These are phyloP conservation scores for Vitis hybrid DNA, from an alignment of 177 flowering plant species.

Conservation along the genomic window DNA sequence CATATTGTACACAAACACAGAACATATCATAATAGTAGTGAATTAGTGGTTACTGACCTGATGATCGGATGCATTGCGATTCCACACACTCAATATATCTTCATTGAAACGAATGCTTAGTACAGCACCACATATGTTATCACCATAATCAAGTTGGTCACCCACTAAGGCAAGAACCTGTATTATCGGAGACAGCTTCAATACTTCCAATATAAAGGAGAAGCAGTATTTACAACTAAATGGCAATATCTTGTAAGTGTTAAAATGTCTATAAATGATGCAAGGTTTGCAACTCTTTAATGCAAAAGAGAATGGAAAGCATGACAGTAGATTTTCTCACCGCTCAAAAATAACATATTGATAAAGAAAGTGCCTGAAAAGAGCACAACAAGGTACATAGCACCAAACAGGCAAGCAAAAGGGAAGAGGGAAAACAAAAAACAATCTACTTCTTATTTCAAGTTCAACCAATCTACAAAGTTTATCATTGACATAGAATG, in stretches of 20 bases:
- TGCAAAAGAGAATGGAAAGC: neutral
- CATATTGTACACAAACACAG: neutral
- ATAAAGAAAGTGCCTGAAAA: too few species aligned
- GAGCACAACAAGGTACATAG: too few species aligned
- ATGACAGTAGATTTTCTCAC: neutral
- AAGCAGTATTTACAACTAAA: neutral
- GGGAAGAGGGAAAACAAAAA: too few species aligned
- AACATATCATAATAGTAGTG: neutral
- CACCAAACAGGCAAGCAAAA: too few species aligned
- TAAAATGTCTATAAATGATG: neutral
- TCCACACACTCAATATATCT: constrained; percentile 94
- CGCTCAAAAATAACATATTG: neutral
- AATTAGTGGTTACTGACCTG: constrained; percentile 50
- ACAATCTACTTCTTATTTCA: too few species aligned
- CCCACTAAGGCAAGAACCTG: constrained; percentile 96
- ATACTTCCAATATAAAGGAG: neutral
- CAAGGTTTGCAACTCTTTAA: neutral
- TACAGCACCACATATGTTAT: constrained; percentile 90
- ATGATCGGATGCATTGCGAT: constrained; percentile 90
- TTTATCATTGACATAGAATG: too few species aligned
- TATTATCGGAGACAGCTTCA: constrained; percentile 2
- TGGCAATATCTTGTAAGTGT: neutral
- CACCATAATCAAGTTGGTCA: constrained; percentile 86
- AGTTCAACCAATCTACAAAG: too few species aligned
- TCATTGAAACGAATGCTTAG: constrained; percentile 89